A percentile compares a stretch with the other conserved stretches of the same genome.
These are phyloP conservation scores for Suillus weaverae DNA, from an alignment of 768 basidiomycete genomes.

Conservation along the genomic window DNA sequence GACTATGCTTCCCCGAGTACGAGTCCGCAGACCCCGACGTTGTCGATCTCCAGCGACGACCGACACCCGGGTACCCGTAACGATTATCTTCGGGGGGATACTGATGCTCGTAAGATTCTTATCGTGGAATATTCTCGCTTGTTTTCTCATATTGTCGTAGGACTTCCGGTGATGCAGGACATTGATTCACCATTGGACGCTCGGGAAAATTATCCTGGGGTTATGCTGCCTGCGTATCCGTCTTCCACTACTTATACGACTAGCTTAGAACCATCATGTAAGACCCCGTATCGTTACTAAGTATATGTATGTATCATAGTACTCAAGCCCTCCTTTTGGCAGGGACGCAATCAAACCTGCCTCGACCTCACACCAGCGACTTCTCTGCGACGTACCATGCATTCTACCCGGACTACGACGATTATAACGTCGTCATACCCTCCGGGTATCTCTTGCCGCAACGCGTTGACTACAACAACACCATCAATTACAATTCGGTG, in stretches of 20 bases:
- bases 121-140: not conserved
- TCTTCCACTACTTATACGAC: conserved; percentile 38
- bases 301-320: conserved; percentile 64
- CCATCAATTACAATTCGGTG: conserved; percentile 13
- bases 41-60: conserved; percentile 43
- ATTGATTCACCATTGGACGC: conserved; percentile 31
- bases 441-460: conserved; percentile 19
- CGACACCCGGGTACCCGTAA: conserved; percentile 31
- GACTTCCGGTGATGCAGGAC: conserved; percentile 32
- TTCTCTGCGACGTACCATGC: conserved; percentile 25
- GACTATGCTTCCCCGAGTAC: conserved; percentile 40
- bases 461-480: conserved; percentile 1
- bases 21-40: conserved; percentile 48
- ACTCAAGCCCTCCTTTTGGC: conserved; percentile 61
- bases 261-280: conserved; percentile 69
- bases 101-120: conserved; percentile 28
- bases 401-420: conserved; percentile 17
- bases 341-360: conserved; percentile 40
- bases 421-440: conserved; percentile 17
- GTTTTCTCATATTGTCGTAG: conserved; percentile 16
- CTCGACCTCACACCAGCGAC: conserved; percentile 29
- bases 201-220: conserved; percentile 29
- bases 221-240: conserved; percentile 30
- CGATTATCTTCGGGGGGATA: conserved; percentile 17
- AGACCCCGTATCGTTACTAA: conserved; percentile 72